Percentiles rank a stretch among this genome's conserved stretches.
phyloP scores from a whole-genome alignment of 2,329 filamentous ascomycete species.

The Penicillium aurantiogriseum region DNA sequence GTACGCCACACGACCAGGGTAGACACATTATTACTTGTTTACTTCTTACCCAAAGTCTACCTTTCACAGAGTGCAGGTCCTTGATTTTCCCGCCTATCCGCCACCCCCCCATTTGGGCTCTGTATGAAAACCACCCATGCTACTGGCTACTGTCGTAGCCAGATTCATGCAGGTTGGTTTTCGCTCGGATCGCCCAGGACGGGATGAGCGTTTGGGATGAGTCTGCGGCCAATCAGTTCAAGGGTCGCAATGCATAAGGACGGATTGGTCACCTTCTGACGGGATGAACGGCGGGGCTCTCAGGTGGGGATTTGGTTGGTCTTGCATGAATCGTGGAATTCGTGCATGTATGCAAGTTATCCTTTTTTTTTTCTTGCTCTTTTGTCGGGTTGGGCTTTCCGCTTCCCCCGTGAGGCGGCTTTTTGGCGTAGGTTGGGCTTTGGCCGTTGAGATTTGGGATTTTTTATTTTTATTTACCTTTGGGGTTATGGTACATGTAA shows the following conservation, averaged over 20 bases:
- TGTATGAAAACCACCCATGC: background rate
- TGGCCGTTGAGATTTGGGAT: background rate
- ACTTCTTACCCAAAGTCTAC: too few relatives aligned
- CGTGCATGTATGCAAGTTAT: constrained; percentile 2
- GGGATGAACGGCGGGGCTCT: constrained; percentile 26
- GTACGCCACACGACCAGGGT: background rate
- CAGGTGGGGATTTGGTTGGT: background rate
- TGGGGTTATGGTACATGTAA: background rate
- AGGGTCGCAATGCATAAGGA: constrained; percentile 3
- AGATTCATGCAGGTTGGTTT: background rate
- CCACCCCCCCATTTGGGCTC: background rate
- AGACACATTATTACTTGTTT: too few relatives aligned
- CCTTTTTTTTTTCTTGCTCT: background rate
- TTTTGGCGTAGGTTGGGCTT: background rate
- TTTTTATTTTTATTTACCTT: too few relatives aligned
- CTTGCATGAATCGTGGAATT: constrained; percentile 8
- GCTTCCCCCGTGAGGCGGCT: background rate
- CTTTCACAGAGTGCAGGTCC: background rate
- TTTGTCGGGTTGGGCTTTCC: constrained; percentile 1
- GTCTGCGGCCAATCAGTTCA: constrained; percentile 9
- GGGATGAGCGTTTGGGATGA: constrained; percentile 7
- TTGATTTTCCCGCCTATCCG: constrained; percentile 1
- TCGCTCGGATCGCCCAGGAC: background rate
- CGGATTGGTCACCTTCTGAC: constrained; percentile 19
- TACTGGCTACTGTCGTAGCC: background rate